These are phyloP conservation scores for Silene conica DNA, from an alignment of 148 eudicot species.

Conservation along the genomic window DNA sequence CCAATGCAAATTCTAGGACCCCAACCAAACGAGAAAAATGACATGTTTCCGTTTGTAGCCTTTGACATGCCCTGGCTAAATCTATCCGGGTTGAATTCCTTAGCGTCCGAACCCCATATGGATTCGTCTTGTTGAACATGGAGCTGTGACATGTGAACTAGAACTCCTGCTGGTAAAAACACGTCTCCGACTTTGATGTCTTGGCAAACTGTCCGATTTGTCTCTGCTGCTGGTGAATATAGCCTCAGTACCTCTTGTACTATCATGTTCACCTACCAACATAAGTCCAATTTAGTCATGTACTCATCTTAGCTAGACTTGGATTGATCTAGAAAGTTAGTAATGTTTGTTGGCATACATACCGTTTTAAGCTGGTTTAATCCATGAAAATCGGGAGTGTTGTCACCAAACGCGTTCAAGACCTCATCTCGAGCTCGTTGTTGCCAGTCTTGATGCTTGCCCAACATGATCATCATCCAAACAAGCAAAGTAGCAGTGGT, in stretches of 20 bases:
- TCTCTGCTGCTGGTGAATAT: constrained; percentile 5
- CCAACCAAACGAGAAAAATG: constrained; percentile 28
- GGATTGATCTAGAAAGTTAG: background rate
- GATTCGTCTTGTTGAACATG: constrained; percentile 15
- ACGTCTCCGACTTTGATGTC: constrained; percentile 27
- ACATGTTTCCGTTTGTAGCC: constrained; percentile 20
- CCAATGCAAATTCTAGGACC: constrained; percentile 41
- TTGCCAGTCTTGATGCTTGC: constrained; percentile 35
- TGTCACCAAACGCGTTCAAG: constrained; percentile 20
- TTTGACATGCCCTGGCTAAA: constrained; percentile 25
- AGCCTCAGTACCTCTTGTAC: constrained; percentile 17
- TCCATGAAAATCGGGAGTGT: constrained; percentile 22
- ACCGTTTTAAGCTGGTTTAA: constrained; percentile 19
- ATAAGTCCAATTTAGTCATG: no score
- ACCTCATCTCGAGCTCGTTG: constrained; percentile 32
- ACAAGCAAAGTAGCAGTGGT: constrained; percentile 27
- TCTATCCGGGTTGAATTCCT: constrained; percentile 32
- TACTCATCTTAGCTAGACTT: background rate
- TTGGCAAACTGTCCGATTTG: constrained; percentile 10
- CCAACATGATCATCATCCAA: constrained; percentile 31
- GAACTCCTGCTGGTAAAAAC: constrained; percentile 16
- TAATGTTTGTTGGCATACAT: background rate
- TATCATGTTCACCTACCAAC: constrained; percentile 20
- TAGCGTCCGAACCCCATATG: constrained; percentile 36
- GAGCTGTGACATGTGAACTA: background rate